Percentiles rank a stretch among this genome's conserved stretches.
phyloP scores from a whole-genome alignment of 257 asterid genomes.

The Plantago major region DNA sequence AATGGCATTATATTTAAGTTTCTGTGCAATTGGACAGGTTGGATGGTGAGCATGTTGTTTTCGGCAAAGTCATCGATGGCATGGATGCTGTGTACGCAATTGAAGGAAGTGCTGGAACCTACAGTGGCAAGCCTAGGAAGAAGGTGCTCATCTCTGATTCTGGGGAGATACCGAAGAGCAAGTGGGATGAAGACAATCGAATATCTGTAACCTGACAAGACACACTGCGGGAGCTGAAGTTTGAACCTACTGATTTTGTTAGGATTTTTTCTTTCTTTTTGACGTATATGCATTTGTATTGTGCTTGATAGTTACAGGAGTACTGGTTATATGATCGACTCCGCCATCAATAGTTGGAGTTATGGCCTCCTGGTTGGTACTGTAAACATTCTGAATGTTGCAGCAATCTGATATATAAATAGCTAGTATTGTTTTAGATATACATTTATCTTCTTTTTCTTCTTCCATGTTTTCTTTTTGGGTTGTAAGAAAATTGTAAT shows the following conservation, averaged over 20 bases:
- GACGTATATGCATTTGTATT: conserved; percentile 22
- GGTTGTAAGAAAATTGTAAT: no score
- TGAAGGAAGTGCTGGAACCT: conserved; percentile 96
- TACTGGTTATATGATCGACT: conserved; percentile 8
- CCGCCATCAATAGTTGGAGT: conserved; percentile 9
- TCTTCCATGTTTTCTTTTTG: no score
- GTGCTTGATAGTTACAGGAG: conserved; percentile 12
- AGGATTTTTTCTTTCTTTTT: neutral
- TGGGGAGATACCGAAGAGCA: conserved; percentile 88
- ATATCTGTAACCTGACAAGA: conserved; percentile 25
- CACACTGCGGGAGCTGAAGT: conserved; percentile 16
- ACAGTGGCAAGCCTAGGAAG: conserved; percentile 94
- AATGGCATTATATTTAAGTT: neutral
- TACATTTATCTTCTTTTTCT: no score
- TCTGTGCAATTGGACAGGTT: conserved; percentile 44
- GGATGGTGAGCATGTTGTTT: conserved; percentile 91
- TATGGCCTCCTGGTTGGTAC: conserved; percentile 6
- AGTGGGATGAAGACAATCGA: conserved; percentile 67
- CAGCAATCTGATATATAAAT: no score
- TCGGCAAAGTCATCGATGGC: conserved; percentile 88
- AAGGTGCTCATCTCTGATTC: conserved; percentile 76
- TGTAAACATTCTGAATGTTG: no score
- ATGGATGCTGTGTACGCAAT: conserved; percentile 92
- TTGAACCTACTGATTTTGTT: conserved; percentile 20
- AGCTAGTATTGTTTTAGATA: no score